Conservation (phyloP, 2,329 filamentous ascomycete genomes). For the Cercospora canescens region DNA sequence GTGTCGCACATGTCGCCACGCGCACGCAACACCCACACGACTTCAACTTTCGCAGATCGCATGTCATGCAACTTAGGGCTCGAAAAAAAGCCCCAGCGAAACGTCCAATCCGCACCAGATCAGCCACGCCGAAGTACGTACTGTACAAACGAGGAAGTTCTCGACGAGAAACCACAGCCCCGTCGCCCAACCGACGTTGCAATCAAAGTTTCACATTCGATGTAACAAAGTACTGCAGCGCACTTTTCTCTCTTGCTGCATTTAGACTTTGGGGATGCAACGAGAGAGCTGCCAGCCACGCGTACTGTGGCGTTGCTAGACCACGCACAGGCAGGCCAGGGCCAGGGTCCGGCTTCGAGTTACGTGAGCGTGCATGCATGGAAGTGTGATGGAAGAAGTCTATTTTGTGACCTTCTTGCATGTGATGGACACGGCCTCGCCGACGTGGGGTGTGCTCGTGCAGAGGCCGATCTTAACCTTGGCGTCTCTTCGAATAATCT, state of each 20-base stretch:
- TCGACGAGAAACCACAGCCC: too few relatives aligned
- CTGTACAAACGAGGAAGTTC: not conserved
- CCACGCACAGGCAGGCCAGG: too few relatives aligned
- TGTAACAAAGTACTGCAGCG: not conserved
- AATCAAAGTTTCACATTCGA: not conserved
- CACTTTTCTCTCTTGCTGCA: not conserved
- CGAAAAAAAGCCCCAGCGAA: not conserved
- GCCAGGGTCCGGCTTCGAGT: not conserved
- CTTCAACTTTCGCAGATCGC: not conserved
- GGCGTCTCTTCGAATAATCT: not conserved
- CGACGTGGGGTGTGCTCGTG: not conserved
- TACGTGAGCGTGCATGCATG: constrained; percentile 7
- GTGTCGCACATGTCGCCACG: not conserved
- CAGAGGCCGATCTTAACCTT: not conserved
- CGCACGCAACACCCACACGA: not conserved
- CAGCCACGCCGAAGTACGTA: not conserved
- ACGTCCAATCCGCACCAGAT: too few relatives aligned
- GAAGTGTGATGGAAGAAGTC: constrained; percentile 8
- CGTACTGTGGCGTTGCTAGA: constrained; percentile 8
- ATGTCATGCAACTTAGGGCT: not conserved
- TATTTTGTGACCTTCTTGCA: not conserved
- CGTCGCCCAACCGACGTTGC: not conserved
- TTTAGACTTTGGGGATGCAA: not conserved
- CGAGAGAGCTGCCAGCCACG: constrained; percentile 6
- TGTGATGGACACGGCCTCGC: not conserved